Evolutionary conservation across 2,329 filamentous ascomycete species (phyloP).

Genomic region (Cladosporium austrohemisphaericum): DNA sequence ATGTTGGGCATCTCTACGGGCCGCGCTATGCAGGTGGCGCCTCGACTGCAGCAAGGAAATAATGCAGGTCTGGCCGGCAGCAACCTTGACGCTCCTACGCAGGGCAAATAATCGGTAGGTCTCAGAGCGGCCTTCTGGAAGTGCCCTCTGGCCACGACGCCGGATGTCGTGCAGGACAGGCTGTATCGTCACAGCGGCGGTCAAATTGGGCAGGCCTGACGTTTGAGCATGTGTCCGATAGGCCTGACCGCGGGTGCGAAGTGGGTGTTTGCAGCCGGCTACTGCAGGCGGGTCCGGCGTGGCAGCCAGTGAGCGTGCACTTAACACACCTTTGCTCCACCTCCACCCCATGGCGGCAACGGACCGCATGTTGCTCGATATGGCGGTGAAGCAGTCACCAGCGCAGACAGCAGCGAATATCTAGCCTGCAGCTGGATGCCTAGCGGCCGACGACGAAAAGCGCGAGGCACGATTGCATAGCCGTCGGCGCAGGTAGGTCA

Average conservation of each 20-base stretch:
- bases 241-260: neutral
- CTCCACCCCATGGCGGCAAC: slow-evolving; percentile 6
- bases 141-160: slow-evolving; percentile 1
- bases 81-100: slow-evolving; percentile 5
- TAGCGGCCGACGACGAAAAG: slow-evolving; percentile 8
- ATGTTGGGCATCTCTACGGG: slow-evolving; percentile 2
- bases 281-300: neutral
- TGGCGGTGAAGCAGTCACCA: slow-evolving; percentile 10
- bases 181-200: slow-evolving; percentile 2
- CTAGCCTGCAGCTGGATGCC: slow-evolving; percentile 2
- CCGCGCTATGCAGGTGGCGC: neutral
- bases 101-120: no score
- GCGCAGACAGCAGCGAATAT: neutral
- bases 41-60: slow-evolving; percentile 1
- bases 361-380: slow-evolving; percentile 10
- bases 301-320: slow-evolving; percentile 4
- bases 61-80: neutral
- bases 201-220: slow-evolving; percentile 5
- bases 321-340: slow-evolving; percentile 8
- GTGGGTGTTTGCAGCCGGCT: neutral
- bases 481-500: slow-evolving; percentile 5
- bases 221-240: neutral
- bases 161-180: slow-evolving; percentile 1
- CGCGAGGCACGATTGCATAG: slow-evolving; percentile 4
- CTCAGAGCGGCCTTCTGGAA: no score